Evolutionary conservation across 768 basidiomycete genomes (phyloP).

Genomic region (Hortiboletus campestris): DNA sequence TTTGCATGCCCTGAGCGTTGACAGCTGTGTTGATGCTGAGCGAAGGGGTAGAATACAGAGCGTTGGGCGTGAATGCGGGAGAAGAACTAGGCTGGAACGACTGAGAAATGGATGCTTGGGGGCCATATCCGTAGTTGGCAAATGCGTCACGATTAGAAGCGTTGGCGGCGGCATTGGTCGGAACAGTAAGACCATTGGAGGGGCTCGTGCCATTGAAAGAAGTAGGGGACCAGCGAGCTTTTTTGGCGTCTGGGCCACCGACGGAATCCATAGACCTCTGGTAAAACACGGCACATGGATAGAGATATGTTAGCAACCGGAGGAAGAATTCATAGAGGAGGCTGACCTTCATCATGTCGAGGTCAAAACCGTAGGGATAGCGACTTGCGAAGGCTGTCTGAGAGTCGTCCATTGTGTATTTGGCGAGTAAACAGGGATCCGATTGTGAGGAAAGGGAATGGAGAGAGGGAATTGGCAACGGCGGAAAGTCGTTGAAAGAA

Average conservation of each 20-base stretch:
- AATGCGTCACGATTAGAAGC: conserved; percentile 62
- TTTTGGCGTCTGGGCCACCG: conserved; percentile 83
- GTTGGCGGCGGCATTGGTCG: conserved; percentile 36
- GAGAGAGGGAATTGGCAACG: conserved; percentile 50
- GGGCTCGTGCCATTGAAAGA: conserved; percentile 40
- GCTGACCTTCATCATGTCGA: conserved; percentile 91
- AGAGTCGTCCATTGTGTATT: conserved; percentile 63
- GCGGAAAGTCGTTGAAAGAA: conserved; percentile 40
- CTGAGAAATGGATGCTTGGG: conserved; percentile 64
- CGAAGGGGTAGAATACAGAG: conserved; percentile 72
- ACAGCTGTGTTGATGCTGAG: conserved; percentile 60
- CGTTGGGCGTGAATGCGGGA: conserved; percentile 50
- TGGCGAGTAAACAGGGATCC: conserved; percentile 23
- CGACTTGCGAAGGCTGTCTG: conserved; percentile 68
- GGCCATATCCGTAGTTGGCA: conserved; percentile 86
- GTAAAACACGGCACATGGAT: not conserved
- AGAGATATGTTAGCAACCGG: not conserved
- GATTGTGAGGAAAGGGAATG: conserved; percentile 33
- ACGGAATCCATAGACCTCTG: conserved; percentile 86
- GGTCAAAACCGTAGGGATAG: conserved; percentile 75
- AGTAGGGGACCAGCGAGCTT: conserved; percentile 85
- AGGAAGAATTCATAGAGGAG: not conserved
- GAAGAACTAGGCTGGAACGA: conserved; percentile 47
- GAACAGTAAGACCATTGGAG: conserved; percentile 35
- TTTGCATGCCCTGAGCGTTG: conserved; percentile 44